These are phyloP conservation scores for Phytophthora crassamura DNA, from an alignment of 352 stramenopile genomes.

Conservation along the genomic window DNA sequence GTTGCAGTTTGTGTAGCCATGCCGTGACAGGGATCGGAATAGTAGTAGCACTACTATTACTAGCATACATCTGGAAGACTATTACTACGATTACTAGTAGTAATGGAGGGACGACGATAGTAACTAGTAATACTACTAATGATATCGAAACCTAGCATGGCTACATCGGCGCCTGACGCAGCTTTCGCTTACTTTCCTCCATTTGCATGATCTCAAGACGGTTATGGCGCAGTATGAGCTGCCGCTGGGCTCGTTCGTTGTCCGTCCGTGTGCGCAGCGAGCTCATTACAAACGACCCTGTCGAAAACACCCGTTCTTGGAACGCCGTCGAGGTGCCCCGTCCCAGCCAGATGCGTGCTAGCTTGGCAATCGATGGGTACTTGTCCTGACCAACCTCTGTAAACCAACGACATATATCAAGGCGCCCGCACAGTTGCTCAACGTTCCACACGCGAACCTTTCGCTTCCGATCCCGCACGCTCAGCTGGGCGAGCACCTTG, in stretches of 20 bases:
- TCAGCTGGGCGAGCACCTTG: background rate
- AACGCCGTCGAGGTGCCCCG: background rate
- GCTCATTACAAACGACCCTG: constrained; percentile 5
- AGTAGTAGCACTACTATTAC: too few species aligned
- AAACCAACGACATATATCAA: constrained; percentile 8
- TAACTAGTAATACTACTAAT: too few species aligned
- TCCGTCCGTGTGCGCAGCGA: background rate
- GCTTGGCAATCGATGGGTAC: background rate
- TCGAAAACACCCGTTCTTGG: constrained; percentile 14
- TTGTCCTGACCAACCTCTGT: background rate
- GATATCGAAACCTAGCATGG: too few species aligned
- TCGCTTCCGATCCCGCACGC: background rate
- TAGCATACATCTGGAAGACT: too few species aligned
- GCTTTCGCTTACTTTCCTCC: background rate
- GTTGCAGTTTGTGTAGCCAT: too few species aligned
- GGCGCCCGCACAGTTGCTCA: background rate
- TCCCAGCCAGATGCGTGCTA: background rate
- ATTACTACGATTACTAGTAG: too few species aligned
- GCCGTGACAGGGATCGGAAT: too few species aligned
- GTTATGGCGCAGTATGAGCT: background rate
- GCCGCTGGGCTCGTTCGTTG: constrained; percentile 5
- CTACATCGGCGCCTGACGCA: background rate
- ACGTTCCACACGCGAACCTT: constrained; percentile 6
- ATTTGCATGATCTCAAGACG: background rate
- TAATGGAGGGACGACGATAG: too few species aligned